These are phyloP conservation scores for Fagopyrum homotropicum DNA, from an alignment of 148 eudicot genomes.

Conservation along the genomic window DNA sequence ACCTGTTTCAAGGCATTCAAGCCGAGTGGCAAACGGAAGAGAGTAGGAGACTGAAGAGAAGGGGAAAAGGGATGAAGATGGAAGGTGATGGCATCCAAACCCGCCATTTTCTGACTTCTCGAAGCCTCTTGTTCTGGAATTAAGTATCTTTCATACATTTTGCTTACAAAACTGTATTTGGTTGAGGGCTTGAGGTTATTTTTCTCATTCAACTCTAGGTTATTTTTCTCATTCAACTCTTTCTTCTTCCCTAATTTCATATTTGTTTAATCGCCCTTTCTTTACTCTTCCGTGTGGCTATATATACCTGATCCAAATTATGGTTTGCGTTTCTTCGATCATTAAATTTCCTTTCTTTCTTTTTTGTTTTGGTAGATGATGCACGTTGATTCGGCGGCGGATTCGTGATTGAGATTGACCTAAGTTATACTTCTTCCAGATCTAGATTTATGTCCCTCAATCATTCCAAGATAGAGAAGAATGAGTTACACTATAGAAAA, in stretches of 20 bases:
- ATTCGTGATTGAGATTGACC: background rate
- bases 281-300: background rate
- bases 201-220: no score
- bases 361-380: background rate
- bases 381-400: slow-evolving; percentile 1
- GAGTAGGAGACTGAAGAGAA: no score
- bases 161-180: no score
- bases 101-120: no score
- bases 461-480: slow-evolving; percentile 69
- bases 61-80: no score
- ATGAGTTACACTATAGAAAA: slow-evolving; percentile 54
- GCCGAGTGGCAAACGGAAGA: no score
- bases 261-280: background rate
- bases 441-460: slow-evolving; percentile 80
- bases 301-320: background rate
- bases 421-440: slow-evolving; percentile 19
- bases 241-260: background rate
- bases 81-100: no score
- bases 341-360: background rate
- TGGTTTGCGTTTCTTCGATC: background rate
- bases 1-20: no score
- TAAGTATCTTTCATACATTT: no score
- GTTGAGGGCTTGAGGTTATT: no score
- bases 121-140: no score
- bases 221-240: no score